Base-by-base conservation (phyloP, 805 yeast species). In the Starmerella potacharoeniae region DNA sequence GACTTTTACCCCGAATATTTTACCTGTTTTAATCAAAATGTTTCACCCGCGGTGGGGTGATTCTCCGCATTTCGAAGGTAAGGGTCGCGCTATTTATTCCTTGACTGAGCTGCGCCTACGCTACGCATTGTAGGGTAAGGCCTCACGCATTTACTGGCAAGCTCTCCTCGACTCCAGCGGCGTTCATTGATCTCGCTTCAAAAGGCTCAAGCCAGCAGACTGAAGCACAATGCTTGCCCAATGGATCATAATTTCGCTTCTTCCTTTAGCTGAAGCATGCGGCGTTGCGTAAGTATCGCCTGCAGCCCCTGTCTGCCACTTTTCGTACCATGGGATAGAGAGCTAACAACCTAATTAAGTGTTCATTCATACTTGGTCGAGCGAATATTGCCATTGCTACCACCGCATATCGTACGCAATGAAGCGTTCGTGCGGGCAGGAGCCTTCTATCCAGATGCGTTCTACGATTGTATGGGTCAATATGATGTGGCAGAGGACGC, bases 381-480 rank as follows among this genome's bases (percentile, higher is more conserved):
- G 16, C 50, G 66, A n/a, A 42, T 62, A 10, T 22, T 47, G 14
- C 56, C 58, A 1, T 40, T 51, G 16, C 60, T 77, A 0, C 77
- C 80, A 0, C 53, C 58, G 2, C 71, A 70, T 4, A 55, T 74
- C 2, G 62, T 65, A 31, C 60, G 58, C 4, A 65, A 62, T 33
- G 45, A 62, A 3, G 64, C 72, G 3, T 72, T 66, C 48, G 59
- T 75, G n/a, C 66, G 77, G 14, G 76, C 84, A 0, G 89, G 88
- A 0, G 75, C 84, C 0, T 83, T 83, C 63, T 80, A 78, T 62
- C 89, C 89, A 0, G 89, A 83, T 64, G 79, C 84, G 0, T 78
- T 82, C 62, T 83, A 83, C 65, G 72, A 77, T 37, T 83, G 88
- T 65, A 67, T 76, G 50, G 79, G 77, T 4, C 62, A 67, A 30